These are phyloP conservation scores for Colletotrichum sp. DNA, from an alignment of 2,329 filamentous ascomycete species.

Conservation along the genomic window DNA sequence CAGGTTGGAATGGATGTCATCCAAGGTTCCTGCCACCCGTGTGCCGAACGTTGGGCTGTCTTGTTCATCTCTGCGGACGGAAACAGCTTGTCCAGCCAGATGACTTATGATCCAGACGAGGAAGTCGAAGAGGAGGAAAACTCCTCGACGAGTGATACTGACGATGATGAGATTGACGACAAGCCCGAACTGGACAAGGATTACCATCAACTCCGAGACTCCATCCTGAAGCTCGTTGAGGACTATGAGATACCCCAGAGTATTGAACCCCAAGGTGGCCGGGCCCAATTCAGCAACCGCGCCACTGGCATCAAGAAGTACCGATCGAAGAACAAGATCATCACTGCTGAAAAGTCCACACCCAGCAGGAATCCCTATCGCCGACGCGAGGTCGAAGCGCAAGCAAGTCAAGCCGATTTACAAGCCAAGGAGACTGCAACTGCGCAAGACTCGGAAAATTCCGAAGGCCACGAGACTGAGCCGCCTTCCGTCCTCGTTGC, in stretches of 20 bases:
- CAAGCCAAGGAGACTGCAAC: slow-evolving; percentile 8
- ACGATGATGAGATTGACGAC: slow-evolving; percentile 67
- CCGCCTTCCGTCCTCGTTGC: slow-evolving; percentile 60
- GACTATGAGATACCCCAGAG: slow-evolving; percentile 81
- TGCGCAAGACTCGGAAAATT: slow-evolving; percentile 18
- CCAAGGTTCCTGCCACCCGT: slow-evolving; percentile 76
- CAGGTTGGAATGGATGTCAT: slow-evolving; percentile 67
- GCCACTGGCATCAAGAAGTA: slow-evolving; percentile 67
- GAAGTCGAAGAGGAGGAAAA: slow-evolving; percentile 68
- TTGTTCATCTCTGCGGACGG: slow-evolving; percentile 80
- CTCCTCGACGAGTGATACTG: slow-evolving; percentile 64
- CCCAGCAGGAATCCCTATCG: slow-evolving; percentile 66
- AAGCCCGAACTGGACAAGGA: slow-evolving; percentile 74
- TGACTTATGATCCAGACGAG: slow-evolving; percentile 74
- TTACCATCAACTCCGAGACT: slow-evolving; percentile 81
- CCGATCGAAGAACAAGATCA: slow-evolving; percentile 63
- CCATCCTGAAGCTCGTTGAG: slow-evolving; percentile 80
- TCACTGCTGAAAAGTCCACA: slow-evolving; percentile 55
- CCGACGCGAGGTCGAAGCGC: slow-evolving; percentile 27
- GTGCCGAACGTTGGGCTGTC: slow-evolving; percentile 82
- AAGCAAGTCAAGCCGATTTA: background rate
- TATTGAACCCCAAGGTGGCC: slow-evolving; percentile 62
- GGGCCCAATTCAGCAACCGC: slow-evolving; percentile 74
- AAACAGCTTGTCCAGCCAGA: slow-evolving; percentile 70
- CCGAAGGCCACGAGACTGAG: slow-evolving; percentile 7